These are phyloP conservation scores for Buddleja alternifolia DNA, from an alignment of 257 asterid genomes.

Conservation along the genomic window DNA sequence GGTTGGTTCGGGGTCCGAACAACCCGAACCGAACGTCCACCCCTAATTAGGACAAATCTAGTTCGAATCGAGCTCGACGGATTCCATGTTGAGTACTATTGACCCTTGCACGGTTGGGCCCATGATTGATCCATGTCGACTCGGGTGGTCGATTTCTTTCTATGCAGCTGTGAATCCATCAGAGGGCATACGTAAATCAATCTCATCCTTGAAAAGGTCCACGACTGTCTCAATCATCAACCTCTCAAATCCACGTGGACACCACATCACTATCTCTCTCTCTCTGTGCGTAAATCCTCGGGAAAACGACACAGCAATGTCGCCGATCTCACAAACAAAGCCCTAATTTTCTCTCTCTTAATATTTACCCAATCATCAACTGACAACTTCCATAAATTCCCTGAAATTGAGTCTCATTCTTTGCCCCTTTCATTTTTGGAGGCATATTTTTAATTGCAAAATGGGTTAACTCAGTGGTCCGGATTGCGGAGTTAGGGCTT, in stretches of 20 bases:
- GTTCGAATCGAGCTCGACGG: no score
- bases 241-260: constrained; percentile 57
- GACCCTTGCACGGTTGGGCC: no score
- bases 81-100: no score
- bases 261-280: constrained; percentile 47
- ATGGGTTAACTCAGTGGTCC: constrained; percentile 44
- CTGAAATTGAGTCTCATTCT: constrained; percentile 7
- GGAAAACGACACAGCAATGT: constrained; percentile 46
- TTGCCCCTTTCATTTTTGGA: background rate
- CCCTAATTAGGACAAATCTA: no score
- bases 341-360: constrained; percentile 43
- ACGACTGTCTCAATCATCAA: constrained; percentile 54
- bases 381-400: constrained; percentile 15
- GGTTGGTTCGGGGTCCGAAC: no score
- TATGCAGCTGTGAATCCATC: no score
- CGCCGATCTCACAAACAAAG: constrained; percentile 50
- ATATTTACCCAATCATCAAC: constrained; percentile 14
- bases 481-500: constrained; percentile 25
- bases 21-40: no score
- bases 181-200: constrained; percentile 34
- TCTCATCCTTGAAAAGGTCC: constrained; percentile 64
- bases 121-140: no score
- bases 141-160: no score
- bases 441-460: constrained; percentile 11
- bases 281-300: constrained; percentile 46